Percentiles rank a stretch among this genome's conserved stretches.
phyloP scores from a whole-genome alignment of 2,329 filamentous ascomycete species.

The Fusarium falciforme region DNA sequence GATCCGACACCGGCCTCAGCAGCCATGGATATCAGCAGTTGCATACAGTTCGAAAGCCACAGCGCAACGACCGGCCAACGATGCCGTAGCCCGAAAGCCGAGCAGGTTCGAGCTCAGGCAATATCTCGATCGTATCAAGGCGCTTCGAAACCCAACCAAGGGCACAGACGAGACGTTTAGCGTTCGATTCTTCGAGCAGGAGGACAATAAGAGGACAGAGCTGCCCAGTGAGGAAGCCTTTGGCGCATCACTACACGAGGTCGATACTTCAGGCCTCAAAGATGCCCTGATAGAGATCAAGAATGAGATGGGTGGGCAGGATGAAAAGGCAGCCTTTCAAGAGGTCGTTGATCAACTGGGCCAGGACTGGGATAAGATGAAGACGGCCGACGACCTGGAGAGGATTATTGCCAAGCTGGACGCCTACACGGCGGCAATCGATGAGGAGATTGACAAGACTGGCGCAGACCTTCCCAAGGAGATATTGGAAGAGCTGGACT shows the following conservation, averaged over 20 bases:
- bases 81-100: conserved; percentile 39
- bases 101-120: conserved; percentile 42
- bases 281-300: conserved; percentile 54
- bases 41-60: conserved; percentile 47
- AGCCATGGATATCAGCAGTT: conserved; percentile 43
- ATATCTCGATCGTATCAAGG: conserved; percentile 45
- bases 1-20: conserved; percentile 44
- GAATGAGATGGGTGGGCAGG: conserved; percentile 49
- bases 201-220: conserved; percentile 50
- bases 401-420: conserved; percentile 49
- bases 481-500: conserved; percentile 47
- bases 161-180: conserved; percentile 40
- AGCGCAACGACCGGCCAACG: conserved; percentile 24
- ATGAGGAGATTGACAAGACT: conserved; percentile 49
- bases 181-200: conserved; percentile 63
- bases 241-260: conserved; percentile 50
- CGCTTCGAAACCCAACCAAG: conserved; percentile 36
- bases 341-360: conserved; percentile 51
- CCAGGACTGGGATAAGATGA: conserved; percentile 45
- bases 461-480: conserved; percentile 48
- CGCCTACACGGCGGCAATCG: conserved; percentile 50
- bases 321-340: conserved; percentile 50
- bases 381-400: conserved; percentile 49
- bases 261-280: conserved; percentile 52
- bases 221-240: conserved; percentile 56